Percentiles rank a stretch among this genome's conserved stretches.
Conservation (phyloP, 2,329 filamentous ascomycete genomes). For the Cytospora paraplurivora region DNA sequence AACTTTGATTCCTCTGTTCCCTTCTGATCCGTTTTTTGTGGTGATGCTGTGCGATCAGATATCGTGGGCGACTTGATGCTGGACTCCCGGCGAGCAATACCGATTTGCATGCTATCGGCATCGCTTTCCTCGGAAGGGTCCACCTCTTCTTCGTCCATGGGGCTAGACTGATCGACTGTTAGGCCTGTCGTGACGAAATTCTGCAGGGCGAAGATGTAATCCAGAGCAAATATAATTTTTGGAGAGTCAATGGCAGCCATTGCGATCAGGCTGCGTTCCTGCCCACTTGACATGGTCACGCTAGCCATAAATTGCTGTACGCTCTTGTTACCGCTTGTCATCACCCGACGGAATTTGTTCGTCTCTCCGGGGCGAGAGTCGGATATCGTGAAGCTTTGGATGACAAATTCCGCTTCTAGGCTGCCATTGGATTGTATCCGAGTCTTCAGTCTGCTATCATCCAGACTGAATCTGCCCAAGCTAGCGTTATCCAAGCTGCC, state of each 20-base stretch:
- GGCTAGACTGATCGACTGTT: constrained; percentile 62
- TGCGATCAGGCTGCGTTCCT: constrained; percentile 80
- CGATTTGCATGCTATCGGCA: constrained; percentile 56
- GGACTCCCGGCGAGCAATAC: constrained; percentile 37
- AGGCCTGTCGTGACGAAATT: constrained; percentile 76
- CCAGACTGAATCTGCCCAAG: constrained; percentile 89
- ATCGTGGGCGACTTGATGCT: constrained; percentile 40
- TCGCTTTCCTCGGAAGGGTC: constrained; percentile 62
- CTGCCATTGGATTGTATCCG: constrained; percentile 91
- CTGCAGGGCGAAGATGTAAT: constrained; percentile 91
- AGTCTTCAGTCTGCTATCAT: constrained; percentile 88
- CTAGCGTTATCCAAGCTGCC: constrained; percentile 77
- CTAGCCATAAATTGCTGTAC: constrained; percentile 99
- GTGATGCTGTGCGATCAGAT: constrained; percentile 30
- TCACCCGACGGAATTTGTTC: constrained; percentile 97
- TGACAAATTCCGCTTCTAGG: constrained; percentile 87
- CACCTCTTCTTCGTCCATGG: constrained; percentile 42
- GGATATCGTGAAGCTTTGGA: constrained; percentile 91
- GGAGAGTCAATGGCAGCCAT: constrained; percentile 95
- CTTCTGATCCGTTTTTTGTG: constrained; percentile 15
- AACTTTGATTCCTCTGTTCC: constrained; percentile 53
- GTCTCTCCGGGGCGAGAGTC: constrained; percentile 87
- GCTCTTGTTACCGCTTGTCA: constrained; percentile 93
- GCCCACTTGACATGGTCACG: constrained; percentile 85
- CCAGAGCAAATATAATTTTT: constrained; percentile 89